These are phyloP conservation scores for Nepenthes mirabilis DNA, from an alignment of 148 eudicot genomes.

Conservation along the genomic window DNA sequence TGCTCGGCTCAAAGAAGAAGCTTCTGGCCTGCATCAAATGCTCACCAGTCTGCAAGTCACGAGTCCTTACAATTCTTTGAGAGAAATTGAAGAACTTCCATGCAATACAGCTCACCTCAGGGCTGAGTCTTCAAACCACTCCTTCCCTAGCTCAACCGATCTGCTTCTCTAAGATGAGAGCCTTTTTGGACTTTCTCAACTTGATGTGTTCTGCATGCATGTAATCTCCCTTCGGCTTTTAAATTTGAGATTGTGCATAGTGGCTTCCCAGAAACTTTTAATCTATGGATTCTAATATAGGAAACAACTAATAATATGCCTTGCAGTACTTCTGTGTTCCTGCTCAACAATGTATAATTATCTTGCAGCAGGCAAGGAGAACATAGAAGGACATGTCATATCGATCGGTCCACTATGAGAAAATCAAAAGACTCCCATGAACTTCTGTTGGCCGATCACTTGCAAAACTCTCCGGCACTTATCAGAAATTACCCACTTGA, in stretches of 20 bases:
- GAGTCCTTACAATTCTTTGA: conserved; percentile 27
- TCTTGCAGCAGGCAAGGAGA: too few species aligned
- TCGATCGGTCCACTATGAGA: too few species aligned
- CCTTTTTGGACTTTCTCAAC: not conserved
- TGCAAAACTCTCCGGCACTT: conserved; percentile 5
- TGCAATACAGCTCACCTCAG: conserved; percentile 39
- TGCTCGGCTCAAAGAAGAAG: conserved; percentile 52
- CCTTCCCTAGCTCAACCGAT: conserved; percentile 26
- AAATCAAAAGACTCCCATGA: too few species aligned
- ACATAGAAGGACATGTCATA: too few species aligned
- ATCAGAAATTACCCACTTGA: not conserved
- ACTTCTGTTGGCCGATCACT: too few species aligned
- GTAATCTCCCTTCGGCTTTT: conserved; percentile 4
- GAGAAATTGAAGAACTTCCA: conserved; percentile 45
- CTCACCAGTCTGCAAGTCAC: conserved; percentile 33
- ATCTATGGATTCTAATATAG: not conserved
- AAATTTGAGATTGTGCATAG: not conserved
- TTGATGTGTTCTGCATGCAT: conserved; percentile 1
- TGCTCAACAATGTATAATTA: too few species aligned
- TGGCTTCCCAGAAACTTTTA: not conserved
- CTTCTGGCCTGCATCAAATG: conserved; percentile 39
- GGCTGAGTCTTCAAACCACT: conserved; percentile 36
- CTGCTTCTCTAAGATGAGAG: conserved; percentile 23
- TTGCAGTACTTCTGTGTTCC: too few species aligned
- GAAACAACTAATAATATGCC: too few species aligned